Evolutionary conservation across 78 protist genomes (phyloP), one percentile per base, ranked within the genome.

Genomic region (Dictyostelium capitatum): DNA sequence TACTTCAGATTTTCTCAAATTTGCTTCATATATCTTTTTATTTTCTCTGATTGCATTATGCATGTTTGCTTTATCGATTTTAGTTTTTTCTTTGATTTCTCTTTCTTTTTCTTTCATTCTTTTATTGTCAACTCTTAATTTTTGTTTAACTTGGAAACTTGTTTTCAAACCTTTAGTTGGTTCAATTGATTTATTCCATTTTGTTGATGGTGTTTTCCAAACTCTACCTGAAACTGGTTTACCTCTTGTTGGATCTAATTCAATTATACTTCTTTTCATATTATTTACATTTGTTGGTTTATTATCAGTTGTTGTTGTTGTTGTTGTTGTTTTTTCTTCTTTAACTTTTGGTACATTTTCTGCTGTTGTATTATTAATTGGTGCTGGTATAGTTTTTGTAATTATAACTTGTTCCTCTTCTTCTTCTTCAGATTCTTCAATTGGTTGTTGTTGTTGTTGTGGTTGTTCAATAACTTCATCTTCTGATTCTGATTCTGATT

Each of bases 191-290:
- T n/a, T 32, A 57, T 50, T 17, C 5, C 20, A 51, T 53, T 51
- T 70, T 15, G 53, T 54, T n/a, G 91, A 74, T 47, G 78, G 57
- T 75, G n/a, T 12, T 65, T 87, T 87, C 92, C 92, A 87, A 32
- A 72, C 73, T 87, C 92, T 87, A 64, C 92, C 92, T 32, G 92
- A 87, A 4, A 87, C 92, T 74, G 92, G 92, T 64, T 87, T 87
- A 23, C 92, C 92, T 53, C 73, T 65, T 5, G 47, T 65, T 65
- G 73, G 73, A 30, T 30, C 73, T 25, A 65, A 9, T 65, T 65
- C 47, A 30, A 9, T 4, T 5, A 78, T 30, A 28, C 50, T 25
- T 78, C 83, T 78, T 46, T 54, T 78, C 37, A 41, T 23, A 47
- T 74, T 43, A 23, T 19, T n/a, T 37, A 41, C 80, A 0, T 23